A percentile compares a stretch with the other conserved stretches of the same genome.
Evolutionary conservation across 768 basidiomycete genomes (phyloP).

Genomic region (Suillus subalutaceus): DNA sequence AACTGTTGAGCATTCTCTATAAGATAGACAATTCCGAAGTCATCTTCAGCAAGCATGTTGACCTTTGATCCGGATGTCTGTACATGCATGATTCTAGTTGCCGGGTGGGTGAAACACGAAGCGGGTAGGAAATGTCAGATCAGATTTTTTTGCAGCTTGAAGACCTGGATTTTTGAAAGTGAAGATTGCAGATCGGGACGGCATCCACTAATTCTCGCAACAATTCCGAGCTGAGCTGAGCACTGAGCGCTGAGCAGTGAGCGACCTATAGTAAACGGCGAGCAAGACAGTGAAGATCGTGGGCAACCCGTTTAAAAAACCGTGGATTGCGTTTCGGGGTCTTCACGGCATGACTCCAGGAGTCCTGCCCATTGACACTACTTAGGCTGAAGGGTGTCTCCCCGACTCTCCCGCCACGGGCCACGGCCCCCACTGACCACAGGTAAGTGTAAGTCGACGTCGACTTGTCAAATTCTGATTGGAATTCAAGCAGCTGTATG

Average conservation of each 20-base stretch:
- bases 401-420: no score
- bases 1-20: conserved; percentile 86
- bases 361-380: not conserved
- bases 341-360: not conserved
- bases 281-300: not conserved
- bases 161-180: not conserved
- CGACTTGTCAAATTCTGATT: not conserved
- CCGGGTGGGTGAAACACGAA: conserved; percentile 7
- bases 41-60: conserved; percentile 50
- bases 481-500: not conserved
- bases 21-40: conserved; percentile 79
- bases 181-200: not conserved
- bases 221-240: not conserved
- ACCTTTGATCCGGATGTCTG: conserved; percentile 20
- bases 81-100: conserved; percentile 15
- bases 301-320: not conserved
- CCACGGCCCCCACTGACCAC: no score
- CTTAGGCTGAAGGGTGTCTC: not conserved
- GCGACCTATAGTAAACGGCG: not conserved
- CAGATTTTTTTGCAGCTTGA: not conserved
- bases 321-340: not conserved
- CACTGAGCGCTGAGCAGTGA: not conserved
- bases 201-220: not conserved
- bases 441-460: not conserved
- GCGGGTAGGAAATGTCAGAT: conserved; percentile 11